Conservation (phyloP, 148 eudicot genomes). For the Rhododendron molle region DNA sequence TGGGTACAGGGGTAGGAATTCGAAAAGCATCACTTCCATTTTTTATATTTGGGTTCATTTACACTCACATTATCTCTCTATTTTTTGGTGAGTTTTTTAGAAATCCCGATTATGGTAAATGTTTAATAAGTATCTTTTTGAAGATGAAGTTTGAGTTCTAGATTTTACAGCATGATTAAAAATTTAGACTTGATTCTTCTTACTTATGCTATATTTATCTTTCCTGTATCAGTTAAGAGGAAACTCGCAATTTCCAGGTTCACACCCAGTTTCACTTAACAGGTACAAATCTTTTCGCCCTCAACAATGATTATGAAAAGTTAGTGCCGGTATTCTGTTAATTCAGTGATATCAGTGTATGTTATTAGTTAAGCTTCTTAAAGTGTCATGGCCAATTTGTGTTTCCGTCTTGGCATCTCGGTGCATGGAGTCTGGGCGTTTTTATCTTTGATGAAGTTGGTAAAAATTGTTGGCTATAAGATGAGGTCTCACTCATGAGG, state of each 20-base stretch:
- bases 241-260: slow-evolving; percentile 75
- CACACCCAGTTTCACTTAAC: slow-evolving; percentile 96
- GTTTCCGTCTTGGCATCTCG: neutral
- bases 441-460: neutral
- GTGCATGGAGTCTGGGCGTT: neutral
- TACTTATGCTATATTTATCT: slow-evolving; percentile 2
- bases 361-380: neutral
- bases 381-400: neutral
- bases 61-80: neutral
- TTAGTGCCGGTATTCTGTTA: neutral
- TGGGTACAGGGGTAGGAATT: slow-evolving; percentile 43
- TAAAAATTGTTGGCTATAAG: neutral
- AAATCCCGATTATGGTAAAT: neutral
- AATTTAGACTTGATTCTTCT: neutral
- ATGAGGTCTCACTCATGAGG: neutral
- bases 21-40: neutral
- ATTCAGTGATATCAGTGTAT: neutral
- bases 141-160: neutral
- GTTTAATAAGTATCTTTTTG: neutral
- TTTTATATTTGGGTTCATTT: neutral
- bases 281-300: slow-evolving; percentile 39
- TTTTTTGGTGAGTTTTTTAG: neutral
- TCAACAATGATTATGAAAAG: neutral
- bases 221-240: slow-evolving; percentile 54
- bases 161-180: neutral